Base-by-base conservation (phyloP, 1,284 basidiomycete species). In the Boletus sp. region DNA sequence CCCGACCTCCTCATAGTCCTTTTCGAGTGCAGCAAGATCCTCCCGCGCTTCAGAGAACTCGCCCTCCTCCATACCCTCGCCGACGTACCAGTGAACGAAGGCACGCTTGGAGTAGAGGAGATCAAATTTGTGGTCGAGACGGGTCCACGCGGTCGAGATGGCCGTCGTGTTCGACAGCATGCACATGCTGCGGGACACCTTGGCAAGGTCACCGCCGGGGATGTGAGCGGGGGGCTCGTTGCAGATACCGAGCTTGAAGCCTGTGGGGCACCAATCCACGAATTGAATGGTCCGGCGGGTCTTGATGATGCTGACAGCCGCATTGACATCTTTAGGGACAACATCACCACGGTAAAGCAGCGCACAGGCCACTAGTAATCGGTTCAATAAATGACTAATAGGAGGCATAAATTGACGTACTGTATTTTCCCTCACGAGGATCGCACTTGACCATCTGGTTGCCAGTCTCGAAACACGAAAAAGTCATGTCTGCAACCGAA, bases 61-160 rank as follows among this genome's bases (percentile, higher is more conserved):
- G 67, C 94, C 94, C 75, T 97, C 94, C 71, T 97, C 94, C 94
- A 97, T 98, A 73, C 94, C 94, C 72, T 96, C 94, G 59, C 94
- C 94, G 55, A 93, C 91, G 61, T 94, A 95, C 91, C 91, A 90
- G 75, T 94, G 86, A 40, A 90, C 91, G 67, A 94, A 94, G 51
- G 86, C 92, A 70, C 88, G 88, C 74, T 89, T 94, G 55, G 88
- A 94, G 74, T 91, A 91, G 32, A 96, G 79, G 49, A 96, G 78
- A 69, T 96, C 93, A 64, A 96, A 96, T 73, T 96, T 96, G 78
- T 94, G 90, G 77, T 96, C 90, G 37, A 93, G 80, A 46, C 89
- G 82, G 60, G 84, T 87, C 91, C 91, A 94, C 19, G 91, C 91
- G 12, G 78, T 75, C 32, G 91, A 90, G 67, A 94, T 94, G 39